Conservation (phyloP, 1,284 basidiomycete genomes). For the Ganoderma multipileum region DNA sequence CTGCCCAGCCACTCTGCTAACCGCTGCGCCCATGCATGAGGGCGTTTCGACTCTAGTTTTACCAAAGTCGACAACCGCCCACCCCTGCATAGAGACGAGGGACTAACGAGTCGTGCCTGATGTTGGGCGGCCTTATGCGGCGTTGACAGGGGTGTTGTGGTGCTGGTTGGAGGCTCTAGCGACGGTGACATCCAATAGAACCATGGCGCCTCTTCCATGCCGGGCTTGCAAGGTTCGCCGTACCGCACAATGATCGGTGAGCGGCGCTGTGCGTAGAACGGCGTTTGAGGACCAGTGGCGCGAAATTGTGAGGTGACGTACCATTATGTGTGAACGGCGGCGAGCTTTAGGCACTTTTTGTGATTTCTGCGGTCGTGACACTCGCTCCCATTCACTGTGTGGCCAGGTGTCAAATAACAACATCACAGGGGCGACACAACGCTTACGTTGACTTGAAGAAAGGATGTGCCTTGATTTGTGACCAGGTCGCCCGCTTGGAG, state of each 20-base stretch:
- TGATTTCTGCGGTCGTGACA: neutral
- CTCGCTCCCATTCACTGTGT: neutral
- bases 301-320: neutral
- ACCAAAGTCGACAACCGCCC: neutral
- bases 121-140: neutral
- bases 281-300: neutral
- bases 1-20: neutral
- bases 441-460: neutral
- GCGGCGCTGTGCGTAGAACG: no score
- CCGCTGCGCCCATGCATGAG: neutral
- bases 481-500: neutral
- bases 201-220: neutral
- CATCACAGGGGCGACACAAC: no score
- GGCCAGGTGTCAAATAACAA: neutral
- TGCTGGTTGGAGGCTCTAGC: neutral
- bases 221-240: slow-evolving; percentile 2
- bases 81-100: neutral
- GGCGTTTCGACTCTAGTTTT: neutral
- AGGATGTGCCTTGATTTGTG: neutral
- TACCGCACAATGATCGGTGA: neutral
- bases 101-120: neutral
- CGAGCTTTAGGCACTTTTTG: neutral
- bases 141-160: neutral
- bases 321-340: neutral
- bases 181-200: neutral